These are phyloP conservation scores for Candida sithepensis DNA, from an alignment of 805 yeast genomes.

Conservation along the genomic window DNA sequence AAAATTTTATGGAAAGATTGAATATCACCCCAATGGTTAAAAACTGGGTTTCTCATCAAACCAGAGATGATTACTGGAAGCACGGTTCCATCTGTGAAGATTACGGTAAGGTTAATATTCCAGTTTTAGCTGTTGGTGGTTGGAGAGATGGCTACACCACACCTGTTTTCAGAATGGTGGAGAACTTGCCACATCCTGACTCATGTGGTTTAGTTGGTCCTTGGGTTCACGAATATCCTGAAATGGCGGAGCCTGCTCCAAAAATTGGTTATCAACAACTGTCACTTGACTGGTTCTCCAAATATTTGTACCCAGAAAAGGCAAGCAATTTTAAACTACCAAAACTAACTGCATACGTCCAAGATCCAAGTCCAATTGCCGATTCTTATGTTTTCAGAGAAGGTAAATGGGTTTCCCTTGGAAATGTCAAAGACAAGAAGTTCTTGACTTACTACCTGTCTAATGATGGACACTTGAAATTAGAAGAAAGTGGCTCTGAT, in stretches of 20 bases:
- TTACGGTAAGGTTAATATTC: conserved; percentile 36
- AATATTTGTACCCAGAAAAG: conserved; percentile 31
- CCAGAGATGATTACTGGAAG: conserved; percentile 44
- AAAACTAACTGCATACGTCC: conserved; percentile 37
- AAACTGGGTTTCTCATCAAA: conserved; percentile 42
- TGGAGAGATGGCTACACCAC: conserved; percentile 47
- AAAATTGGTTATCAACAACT: conserved; percentile 41
- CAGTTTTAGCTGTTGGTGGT: conserved; percentile 43
- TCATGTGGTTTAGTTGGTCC: conserved; percentile 40
- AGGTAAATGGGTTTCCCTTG: conserved; percentile 38
- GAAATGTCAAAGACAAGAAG: conserved; percentile 14
- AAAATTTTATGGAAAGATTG: conserved; percentile 39
- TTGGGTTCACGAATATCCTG: conserved; percentile 49
- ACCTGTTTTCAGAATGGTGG: conserved; percentile 41
- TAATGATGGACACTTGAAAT: conserved; percentile 9
- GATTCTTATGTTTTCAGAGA: conserved; percentile 36
- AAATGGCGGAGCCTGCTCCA: conserved; percentile 44
- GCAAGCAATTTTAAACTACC: conserved; percentile 30
- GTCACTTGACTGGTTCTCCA: conserved; percentile 39
- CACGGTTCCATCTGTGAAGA: conserved; percentile 45
- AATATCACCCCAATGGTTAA: conserved; percentile 37
- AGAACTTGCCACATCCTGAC: conserved; percentile 38
- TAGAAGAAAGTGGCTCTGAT: background rate
- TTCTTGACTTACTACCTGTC: conserved; percentile 13
- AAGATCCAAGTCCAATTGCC: conserved; percentile 37